Evolutionary conservation across 148 eudicot genomes (phyloP), one percentile per base, ranked within the genome.

Genomic region (Limonium bicolor): DNA sequence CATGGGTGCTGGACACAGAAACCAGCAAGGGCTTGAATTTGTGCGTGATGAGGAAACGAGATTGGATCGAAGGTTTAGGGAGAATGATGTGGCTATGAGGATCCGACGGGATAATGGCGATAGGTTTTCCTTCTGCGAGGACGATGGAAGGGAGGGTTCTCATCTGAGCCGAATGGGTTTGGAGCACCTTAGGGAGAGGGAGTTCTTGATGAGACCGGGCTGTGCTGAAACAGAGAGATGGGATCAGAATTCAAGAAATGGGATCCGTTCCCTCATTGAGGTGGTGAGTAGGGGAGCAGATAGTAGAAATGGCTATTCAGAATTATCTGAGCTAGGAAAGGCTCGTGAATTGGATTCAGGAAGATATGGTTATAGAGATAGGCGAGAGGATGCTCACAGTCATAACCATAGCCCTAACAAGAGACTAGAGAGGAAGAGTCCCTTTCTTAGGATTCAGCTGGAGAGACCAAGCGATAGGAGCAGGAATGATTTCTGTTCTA

Each of bases 391-490:
- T 19, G 54, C 41, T 20, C 50, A 58, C 44, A 72, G 59, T 25
- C 38, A 46, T 50, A 36, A 19, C 48, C 57, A 40, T 16, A 62
- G 66, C 51, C 68, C 66, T n/a, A 69, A 55, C 63, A 82, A 69
- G 63, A 56, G 51, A 41, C 48, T 47, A 21, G 41, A 72, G 53
- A 79, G 68, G 53, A 77, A 72, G 57, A 75, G 74, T 70, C 86
- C 73, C 46, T 66, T 77, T 40, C 72, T 60, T 48, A 80, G 94
- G 86, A 64, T 80, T 50, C 79, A 73, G 44, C 69, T 45, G 38
- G 67, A 41, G 20, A 71, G 61, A 52, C 42, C 56, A 49, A 55
- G 44, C 44, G 58, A 35, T 36, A 73, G 62, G 65, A 71, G 60
- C 36, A 64, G 59, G 46, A 51, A 51, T 40, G 63, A 67, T n/a